Evolutionary conservation across 208 protist genomes (phyloP), one percentile per base, ranked within the genome.

Genomic region (Leptomonas pyrrhocoris): DNA sequence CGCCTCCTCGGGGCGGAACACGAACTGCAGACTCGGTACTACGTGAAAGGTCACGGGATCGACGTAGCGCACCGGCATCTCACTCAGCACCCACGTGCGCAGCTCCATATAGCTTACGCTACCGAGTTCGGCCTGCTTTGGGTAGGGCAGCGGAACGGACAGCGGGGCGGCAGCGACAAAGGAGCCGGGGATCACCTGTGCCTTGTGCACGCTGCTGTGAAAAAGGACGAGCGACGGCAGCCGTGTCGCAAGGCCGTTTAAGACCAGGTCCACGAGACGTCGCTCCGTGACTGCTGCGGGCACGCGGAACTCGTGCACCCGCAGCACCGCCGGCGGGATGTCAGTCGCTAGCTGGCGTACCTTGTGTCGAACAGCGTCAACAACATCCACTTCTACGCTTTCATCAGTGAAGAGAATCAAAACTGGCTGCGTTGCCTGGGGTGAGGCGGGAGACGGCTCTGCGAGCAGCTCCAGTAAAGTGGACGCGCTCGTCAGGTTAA

Each of bases 11-110:
- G 42, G 40, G 23, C 46, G 30, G 18, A 81, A 72, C 25, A 85
- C 67, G 21, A 79, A 61, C 49, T 79, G 53, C 42, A 89, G 50
- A 30, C 70, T 69, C 2, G 73, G 74, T 12, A 80, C 23, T 7
- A 76, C 42, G 46, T 67, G 68, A 43, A 66, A 68, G n/a, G 79
- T 85, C 16, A 89, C 65, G 0, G 69, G 71, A 56, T 85, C 80
- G 15, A 66, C 36, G 72, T 81, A 89, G 31, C 68, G 77, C 4
- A 57, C 65, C 0, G 83, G 72, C 34, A 75, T 28, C 45, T 75
- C 64, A 42, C 67, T 63, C 46, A 87, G 51, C 53, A 74, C 54
- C 77, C 73, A 84, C n/a, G 65, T 60, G 3, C 77, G 73, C 78
- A 87, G 58, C 54, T 73, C 63, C 13, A 55, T 34, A 48, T 73